These are phyloP conservation scores for Pythium coloratum DNA, from an alignment of 352 stramenopile genomes.

Conservation along the genomic window DNA sequence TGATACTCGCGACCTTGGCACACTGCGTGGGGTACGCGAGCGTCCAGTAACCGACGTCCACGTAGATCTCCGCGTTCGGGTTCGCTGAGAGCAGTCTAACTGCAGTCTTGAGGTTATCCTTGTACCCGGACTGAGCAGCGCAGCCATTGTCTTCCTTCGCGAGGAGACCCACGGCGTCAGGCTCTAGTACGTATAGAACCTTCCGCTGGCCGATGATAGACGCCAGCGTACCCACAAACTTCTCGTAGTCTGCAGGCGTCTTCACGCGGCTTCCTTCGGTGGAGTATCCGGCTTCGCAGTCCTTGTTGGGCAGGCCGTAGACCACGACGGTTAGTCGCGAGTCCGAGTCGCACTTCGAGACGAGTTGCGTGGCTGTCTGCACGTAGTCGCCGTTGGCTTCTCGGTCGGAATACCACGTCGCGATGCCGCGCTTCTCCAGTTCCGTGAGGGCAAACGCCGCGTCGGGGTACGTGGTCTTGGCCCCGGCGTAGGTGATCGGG, in stretches of 20 bases:
- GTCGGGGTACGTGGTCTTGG: constrained; percentile 47
- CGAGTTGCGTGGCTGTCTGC: constrained; percentile 23
- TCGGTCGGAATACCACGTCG: constrained; percentile 58
- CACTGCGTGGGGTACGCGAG: constrained; percentile 16
- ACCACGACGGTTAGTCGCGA: constrained; percentile 59
- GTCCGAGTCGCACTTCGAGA: constrained; percentile 42
- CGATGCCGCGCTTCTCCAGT: constrained; percentile 58
- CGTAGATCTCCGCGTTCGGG: constrained; percentile 59
- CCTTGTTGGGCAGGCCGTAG: constrained; percentile 76
- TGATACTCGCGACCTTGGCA: not conserved
- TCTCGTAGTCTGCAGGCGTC: constrained; percentile 41
- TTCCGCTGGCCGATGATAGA: constrained; percentile 48
- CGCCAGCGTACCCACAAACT: constrained; percentile 44
- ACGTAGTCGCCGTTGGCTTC: constrained; percentile 37
- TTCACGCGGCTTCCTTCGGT: constrained; percentile 31
- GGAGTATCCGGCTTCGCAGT: constrained; percentile 55
- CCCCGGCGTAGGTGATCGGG: constrained; percentile 37
- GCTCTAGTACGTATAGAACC: constrained; percentile 71
- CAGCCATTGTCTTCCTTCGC: constrained; percentile 39
- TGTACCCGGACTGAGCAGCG: constrained; percentile 38
- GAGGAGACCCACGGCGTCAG: constrained; percentile 56
- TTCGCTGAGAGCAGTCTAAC: constrained; percentile 21
- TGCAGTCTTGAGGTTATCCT: constrained; percentile 50
- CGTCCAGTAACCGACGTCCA: constrained; percentile 65
- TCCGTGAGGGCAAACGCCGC: constrained; percentile 50